Evolutionary conservation across 768 basidiomycete species (phyloP).

Genomic region (Agaricus subrufescens): DNA sequence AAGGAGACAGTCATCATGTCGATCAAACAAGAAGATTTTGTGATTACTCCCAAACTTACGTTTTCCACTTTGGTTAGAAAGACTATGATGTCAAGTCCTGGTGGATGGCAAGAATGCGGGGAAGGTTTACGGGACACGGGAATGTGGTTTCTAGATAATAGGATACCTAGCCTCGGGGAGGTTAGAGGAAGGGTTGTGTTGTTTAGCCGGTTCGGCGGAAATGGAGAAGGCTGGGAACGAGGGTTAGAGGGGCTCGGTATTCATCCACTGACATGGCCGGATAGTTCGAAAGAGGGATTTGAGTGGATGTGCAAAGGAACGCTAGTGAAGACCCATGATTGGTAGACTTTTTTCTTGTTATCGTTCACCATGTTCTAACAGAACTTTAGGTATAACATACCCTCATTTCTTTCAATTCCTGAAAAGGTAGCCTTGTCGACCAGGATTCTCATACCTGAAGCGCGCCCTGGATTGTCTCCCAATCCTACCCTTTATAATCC

Average conservation of each 20-base stretch:
- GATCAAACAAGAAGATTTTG: slow-evolving; percentile 82
- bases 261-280: slow-evolving; percentile 85
- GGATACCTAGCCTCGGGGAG: slow-evolving; percentile 77
- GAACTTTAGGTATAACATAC: slow-evolving; percentile 66
- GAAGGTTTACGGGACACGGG: slow-evolving; percentile 18
- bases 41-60: slow-evolving; percentile 31
- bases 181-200: slow-evolving; percentile 82
- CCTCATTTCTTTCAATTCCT: slow-evolving; percentile 75
- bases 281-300: slow-evolving; percentile 70
- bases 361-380: slow-evolving; percentile 1
- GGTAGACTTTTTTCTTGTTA: slow-evolving; percentile 40
- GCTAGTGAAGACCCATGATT: slow-evolving; percentile 76
- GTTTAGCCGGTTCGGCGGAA: slow-evolving; percentile 80
- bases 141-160: slow-evolving; percentile 83
- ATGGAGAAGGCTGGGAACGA: slow-evolving; percentile 64
- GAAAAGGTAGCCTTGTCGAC: slow-evolving; percentile 70
- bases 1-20: slow-evolving; percentile 82
- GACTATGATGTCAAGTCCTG: slow-evolving; percentile 55
- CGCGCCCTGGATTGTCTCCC: slow-evolving; percentile 19
- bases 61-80: slow-evolving; percentile 67
- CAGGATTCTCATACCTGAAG: slow-evolving; percentile 39
- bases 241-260: slow-evolving; percentile 75
- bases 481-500: slow-evolving; percentile 16
- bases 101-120: slow-evolving; percentile 26
- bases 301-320: slow-evolving; percentile 72